These are phyloP conservation scores for Sporisorium iseilematis-ciliati DNA, from an alignment of 1,284 basidiomycete genomes.

Conservation along the genomic window DNA sequence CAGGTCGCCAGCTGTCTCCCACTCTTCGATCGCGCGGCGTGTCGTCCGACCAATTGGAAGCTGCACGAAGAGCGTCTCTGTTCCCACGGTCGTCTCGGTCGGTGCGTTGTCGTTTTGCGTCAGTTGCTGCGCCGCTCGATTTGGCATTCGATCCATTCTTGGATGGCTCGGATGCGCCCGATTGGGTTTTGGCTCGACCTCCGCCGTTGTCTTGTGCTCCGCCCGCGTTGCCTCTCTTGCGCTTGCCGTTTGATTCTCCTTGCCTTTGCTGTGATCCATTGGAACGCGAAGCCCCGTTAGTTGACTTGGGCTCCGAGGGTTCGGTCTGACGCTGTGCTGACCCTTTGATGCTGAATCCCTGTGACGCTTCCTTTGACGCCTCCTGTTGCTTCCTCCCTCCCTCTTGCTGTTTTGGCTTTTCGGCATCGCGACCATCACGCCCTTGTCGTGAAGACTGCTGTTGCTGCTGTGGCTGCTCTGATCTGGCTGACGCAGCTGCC, in stretches of 20 bases:
- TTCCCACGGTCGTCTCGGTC: conserved; percentile 22
- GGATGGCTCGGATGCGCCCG: conserved; percentile 1
- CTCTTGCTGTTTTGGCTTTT: conserved; percentile 7
- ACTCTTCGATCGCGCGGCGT: conserved; percentile 24
- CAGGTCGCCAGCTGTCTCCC: conserved; percentile 35
- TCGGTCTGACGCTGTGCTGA: conserved; percentile 33
- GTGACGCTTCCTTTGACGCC: not conserved
- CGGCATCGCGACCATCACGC: conserved; percentile 2
- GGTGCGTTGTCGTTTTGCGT: conserved; percentile 25
- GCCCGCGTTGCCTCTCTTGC: conserved; percentile 23
- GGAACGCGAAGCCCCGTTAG: not conserved
- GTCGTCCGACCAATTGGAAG: conserved; percentile 26
- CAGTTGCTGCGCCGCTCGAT: not conserved
- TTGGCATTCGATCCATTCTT: conserved; percentile 1
- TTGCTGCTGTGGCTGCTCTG: conserved; percentile 9
- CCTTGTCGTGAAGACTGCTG: conserved; percentile 10
- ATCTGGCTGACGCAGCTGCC: conserved; percentile 9
- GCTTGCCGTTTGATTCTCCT: conserved; percentile 19
- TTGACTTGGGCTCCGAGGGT: conserved; percentile 8
- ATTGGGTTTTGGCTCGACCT: not conserved
- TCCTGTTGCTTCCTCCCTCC: conserved; percentile 7
- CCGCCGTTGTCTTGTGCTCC: not conserved
- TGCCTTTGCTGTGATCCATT: conserved; percentile 7
- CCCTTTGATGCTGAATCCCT: conserved; percentile 48
- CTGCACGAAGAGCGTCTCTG: conserved; percentile 7